Percentiles rank a stretch among this genome's conserved stretches.
These are phyloP conservation scores for Erigeron philadelphicus DNA, from an alignment of 140 eudicot genomes.

Conservation along the genomic window DNA sequence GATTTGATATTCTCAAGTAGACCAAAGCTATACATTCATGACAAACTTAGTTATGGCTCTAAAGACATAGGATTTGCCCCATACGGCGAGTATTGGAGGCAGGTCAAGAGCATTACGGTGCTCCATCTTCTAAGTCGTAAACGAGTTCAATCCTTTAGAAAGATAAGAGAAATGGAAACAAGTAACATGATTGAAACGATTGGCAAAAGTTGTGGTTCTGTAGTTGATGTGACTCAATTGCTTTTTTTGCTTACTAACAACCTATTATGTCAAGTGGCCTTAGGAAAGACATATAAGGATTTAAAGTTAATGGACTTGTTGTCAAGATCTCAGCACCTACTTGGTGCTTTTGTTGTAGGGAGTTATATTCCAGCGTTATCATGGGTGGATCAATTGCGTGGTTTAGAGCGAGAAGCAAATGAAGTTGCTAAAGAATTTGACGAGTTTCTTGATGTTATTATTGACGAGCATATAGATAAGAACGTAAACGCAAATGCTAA, in stretches of 20 bases:
- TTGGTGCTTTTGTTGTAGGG: constrained; percentile 46
- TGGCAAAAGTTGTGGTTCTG: constrained; percentile 1
- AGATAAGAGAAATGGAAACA: constrained; percentile 24
- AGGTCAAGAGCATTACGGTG: constrained; percentile 31
- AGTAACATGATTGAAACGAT: background rate
- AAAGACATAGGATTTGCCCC: constrained; percentile 29
- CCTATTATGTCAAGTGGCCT: constrained; percentile 35
- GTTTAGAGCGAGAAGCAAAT: constrained; percentile 28
- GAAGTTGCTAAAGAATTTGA: constrained; percentile 27
- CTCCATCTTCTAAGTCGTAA: constrained; percentile 13
- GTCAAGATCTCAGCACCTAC: constrained; percentile 16
- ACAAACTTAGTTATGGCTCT: constrained; percentile 2
- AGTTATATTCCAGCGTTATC: constrained; percentile 42
- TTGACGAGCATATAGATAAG: constrained; percentile 11
- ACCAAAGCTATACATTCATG: constrained; percentile 11
- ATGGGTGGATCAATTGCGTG: constrained; percentile 36
- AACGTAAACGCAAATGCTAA: constrained; percentile 21
- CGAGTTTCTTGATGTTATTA: constrained; percentile 32
- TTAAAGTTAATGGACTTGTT: constrained; percentile 35
- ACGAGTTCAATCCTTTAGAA: constrained; percentile 12
- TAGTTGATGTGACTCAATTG: constrained; percentile 27
- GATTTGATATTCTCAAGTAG: constrained; percentile 32
- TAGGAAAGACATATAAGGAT: constrained; percentile 34
- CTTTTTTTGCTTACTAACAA: constrained; percentile 24
- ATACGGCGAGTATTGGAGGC: constrained; percentile 46